Evolutionary conservation across 1,284 basidiomycete genomes (phyloP).

Genomic region (Fomes fomentarius): DNA sequence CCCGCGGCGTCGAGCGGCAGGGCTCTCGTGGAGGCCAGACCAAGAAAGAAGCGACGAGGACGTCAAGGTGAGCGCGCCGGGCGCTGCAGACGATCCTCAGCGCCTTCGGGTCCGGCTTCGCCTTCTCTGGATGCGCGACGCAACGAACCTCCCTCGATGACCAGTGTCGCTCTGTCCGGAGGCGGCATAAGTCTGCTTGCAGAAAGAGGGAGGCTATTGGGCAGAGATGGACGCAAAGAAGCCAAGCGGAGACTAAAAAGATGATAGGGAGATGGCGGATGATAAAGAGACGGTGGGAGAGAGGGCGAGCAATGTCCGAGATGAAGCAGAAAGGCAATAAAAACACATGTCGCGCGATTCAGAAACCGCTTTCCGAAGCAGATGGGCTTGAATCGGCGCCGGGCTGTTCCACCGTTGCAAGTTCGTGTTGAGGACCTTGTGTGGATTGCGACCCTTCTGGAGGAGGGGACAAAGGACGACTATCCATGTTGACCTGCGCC

Average conservation of each 20-base stretch:
- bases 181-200: constrained; percentile 21
- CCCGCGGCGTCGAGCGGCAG: constrained; percentile 50
- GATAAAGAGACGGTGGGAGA: constrained; percentile 17
- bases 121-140: constrained; percentile 10
- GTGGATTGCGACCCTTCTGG: constrained; percentile 49
- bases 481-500: constrained; percentile 45
- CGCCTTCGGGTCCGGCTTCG: constrained; percentile 19
- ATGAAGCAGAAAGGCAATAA: constrained; percentile 20
- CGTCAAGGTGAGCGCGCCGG: constrained; percentile 27
- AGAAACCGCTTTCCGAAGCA: constrained; percentile 61
- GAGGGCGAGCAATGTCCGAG: constrained; percentile 26
- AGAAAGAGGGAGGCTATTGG: constrained; percentile 14
- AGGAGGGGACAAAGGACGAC: constrained; percentile 64
- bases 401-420: constrained; percentile 54
- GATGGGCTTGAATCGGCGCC: constrained; percentile 66
- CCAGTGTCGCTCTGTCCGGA: constrained; percentile 23
- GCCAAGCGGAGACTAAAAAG: constrained; percentile 16
- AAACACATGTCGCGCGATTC: constrained; percentile 34
- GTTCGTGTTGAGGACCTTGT: constrained; percentile 43
- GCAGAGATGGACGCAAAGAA: constrained; percentile 18
- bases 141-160: constrained; percentile 15
- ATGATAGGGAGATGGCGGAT: constrained; percentile 18
- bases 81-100: constrained; percentile 28
- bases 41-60: constrained; percentile 15
- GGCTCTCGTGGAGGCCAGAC: constrained; percentile 36